phyloP scores from a whole-genome alignment of 1,139 yeast species.

The Dujonia santamariae region DNA sequence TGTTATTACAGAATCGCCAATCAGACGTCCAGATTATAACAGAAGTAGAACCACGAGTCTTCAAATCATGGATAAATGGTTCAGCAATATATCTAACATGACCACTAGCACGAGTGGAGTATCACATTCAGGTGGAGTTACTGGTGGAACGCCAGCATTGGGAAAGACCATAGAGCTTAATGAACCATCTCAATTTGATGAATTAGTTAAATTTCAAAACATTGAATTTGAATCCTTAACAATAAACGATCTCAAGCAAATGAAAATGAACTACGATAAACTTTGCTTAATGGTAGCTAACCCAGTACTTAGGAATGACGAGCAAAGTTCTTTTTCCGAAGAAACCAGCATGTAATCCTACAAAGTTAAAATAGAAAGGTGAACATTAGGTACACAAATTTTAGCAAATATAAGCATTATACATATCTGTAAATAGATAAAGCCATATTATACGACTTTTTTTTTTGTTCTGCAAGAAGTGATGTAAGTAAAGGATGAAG shows the following conservation, averaged over 20 bases:
- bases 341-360: slow-evolving; percentile 9
- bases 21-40: slow-evolving; percentile 25
- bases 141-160: neutral
- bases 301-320: slow-evolving; percentile 4
- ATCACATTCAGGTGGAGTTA: neutral
- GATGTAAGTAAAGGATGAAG: too few species aligned
- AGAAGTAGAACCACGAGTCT: slow-evolving; percentile 37
- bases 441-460: too few species aligned
- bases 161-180: slow-evolving; percentile 3
- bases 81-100: slow-evolving; percentile 26
- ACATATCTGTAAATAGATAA: too few species aligned
- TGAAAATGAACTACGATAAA: slow-evolving; percentile 38
- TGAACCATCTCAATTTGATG: slow-evolving; percentile 12
- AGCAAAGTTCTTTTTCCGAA: slow-evolving; percentile 9
- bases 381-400: too few species aligned
- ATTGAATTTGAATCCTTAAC: slow-evolving; percentile 37
- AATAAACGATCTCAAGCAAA: slow-evolving; percentile 30
- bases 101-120: slow-evolving; percentile 2
- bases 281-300: slow-evolving; percentile 22
- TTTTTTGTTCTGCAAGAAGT: too few species aligned
- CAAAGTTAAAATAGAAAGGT: too few species aligned
- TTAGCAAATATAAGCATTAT: too few species aligned
- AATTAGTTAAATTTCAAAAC: slow-evolving; percentile 31
- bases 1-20: slow-evolving; percentile 4
- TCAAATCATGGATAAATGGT: slow-evolving; percentile 47